These are phyloP conservation scores for Lactarius indigo DNA, from an alignment of 768 basidiomycete species.

Conservation along the genomic window DNA sequence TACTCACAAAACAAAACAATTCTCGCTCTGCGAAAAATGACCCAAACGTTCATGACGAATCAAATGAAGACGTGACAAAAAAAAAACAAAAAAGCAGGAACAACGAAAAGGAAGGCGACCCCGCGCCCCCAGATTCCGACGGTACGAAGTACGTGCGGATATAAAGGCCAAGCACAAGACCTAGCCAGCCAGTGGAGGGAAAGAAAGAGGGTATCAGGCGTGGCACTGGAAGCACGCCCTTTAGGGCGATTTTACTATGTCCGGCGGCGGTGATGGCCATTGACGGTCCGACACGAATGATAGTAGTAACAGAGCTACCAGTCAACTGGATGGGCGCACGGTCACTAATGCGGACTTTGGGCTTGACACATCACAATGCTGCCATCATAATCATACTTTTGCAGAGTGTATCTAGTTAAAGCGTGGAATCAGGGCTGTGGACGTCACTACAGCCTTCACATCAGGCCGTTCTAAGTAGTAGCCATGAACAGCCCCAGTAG, in stretches of 20 bases:
- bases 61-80: background rate
- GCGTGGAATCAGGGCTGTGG: background rate
- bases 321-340: background rate
- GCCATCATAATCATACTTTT: background rate
- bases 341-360: background rate
- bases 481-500: background rate
- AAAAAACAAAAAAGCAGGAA: background rate
- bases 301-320: background rate
- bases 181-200: constrained; percentile 23
- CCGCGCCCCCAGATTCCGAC: constrained; percentile 5
- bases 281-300: background rate
- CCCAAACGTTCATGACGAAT: constrained; percentile 19
- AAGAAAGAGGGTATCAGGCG: constrained; percentile 1
- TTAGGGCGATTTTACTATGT: background rate
- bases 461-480: background rate
- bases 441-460: background rate
- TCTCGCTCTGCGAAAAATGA: constrained; percentile 24
- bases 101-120: constrained; percentile 3
- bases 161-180: constrained; percentile 2
- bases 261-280: background rate
- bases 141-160: constrained; percentile 3
- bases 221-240: background rate
- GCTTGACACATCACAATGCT: background rate
- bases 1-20: constrained; percentile 17
- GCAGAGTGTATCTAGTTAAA: background rate